phyloP scores from a whole-genome alignment of 2,329 filamentous ascomycete species.

The Colletotrichum sp. region DNA sequence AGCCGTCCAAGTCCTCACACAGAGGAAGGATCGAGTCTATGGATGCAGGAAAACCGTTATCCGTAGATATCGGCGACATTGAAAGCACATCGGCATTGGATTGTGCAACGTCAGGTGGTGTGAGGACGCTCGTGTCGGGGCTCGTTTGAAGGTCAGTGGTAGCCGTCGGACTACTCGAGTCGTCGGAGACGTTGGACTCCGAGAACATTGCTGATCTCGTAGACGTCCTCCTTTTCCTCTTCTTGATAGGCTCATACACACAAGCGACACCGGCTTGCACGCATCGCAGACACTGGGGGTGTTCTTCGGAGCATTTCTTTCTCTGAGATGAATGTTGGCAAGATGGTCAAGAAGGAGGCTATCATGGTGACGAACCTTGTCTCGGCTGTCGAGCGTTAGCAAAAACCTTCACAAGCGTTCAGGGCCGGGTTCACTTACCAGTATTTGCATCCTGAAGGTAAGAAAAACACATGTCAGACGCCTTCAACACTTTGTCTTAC shows the following conservation, averaged over 20 bases:
- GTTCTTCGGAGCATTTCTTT: conserved; percentile 22
- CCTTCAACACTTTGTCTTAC: not conserved
- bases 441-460: conserved; percentile 15
- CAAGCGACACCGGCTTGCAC: conserved; percentile 17
- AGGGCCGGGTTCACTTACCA: not conserved
- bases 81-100: not conserved
- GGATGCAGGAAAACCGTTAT: not conserved
- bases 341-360: not conserved
- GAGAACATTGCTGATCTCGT: not conserved
- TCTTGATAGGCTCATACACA: conserved; percentile 21
- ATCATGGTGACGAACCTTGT: conserved; percentile 10
- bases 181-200: not conserved
- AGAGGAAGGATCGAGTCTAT: not conserved
- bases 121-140: conserved; percentile 3
- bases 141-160: conserved; percentile 1
- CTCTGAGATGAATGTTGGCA: not conserved
- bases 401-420: not conserved
- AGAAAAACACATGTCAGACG: not conserved
- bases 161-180: not conserved
- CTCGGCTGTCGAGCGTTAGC: conserved; percentile 12
- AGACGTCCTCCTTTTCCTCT: conserved; percentile 16
- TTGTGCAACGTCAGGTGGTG: not conserved
- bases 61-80: not conserved
- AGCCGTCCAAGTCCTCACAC: not conserved
- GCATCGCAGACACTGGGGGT: conserved; percentile 18